Evolutionary conservation across 2,329 filamentous ascomycete genomes (phyloP).

Genomic region (Phyllosticta citribraziliensis): DNA sequence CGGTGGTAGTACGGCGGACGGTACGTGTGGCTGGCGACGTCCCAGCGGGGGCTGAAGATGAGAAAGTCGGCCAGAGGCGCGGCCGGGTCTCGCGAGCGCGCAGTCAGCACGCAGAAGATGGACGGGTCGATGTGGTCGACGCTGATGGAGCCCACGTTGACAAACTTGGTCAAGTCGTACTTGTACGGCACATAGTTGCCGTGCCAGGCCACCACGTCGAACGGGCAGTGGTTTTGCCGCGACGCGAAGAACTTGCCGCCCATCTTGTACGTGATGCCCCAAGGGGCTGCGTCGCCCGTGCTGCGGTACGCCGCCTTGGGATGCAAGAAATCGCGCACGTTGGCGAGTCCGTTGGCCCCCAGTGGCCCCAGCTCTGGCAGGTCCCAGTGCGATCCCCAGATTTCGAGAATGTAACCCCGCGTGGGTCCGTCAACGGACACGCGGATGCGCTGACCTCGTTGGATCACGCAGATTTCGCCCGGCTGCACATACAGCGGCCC

Average conservation of each 20-base stretch:
- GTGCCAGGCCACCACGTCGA: slow-evolving; percentile 73
- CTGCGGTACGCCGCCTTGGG: slow-evolving; percentile 58
- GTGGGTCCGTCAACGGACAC: slow-evolving; percentile 24
- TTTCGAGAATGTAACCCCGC: slow-evolving; percentile 31
- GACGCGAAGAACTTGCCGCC: slow-evolving; percentile 57
- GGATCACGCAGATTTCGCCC: slow-evolving; percentile 55
- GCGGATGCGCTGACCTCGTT: slow-evolving; percentile 29
- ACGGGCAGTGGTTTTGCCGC: slow-evolving; percentile 60
- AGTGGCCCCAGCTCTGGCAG: slow-evolving; percentile 30
- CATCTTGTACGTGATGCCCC: slow-evolving; percentile 41
- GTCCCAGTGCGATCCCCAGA: slow-evolving; percentile 33
- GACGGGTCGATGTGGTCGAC: slow-evolving; percentile 71
- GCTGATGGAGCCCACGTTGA: slow-evolving; percentile 61
- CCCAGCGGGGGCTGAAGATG: slow-evolving; percentile 56
- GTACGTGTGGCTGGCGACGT: slow-evolving; percentile 52
- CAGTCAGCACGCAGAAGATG: slow-evolving; percentile 62
- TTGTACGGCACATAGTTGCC: slow-evolving; percentile 68
- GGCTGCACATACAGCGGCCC: slow-evolving; percentile 66
- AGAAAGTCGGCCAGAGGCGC: slow-evolving; percentile 58
- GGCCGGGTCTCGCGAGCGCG: slow-evolving; percentile 45
- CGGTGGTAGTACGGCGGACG: slow-evolving; percentile 55
- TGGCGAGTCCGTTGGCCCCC: slow-evolving; percentile 31
- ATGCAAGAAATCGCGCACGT: slow-evolving; percentile 56
- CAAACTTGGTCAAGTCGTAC: slow-evolving; percentile 71
- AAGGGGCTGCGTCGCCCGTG: slow-evolving; percentile 26